Percentiles rank a stretch among this genome's conserved stretches.
phyloP scores from a whole-genome alignment of 805 yeast genomes.

The Barnettozyma sp. region DNA sequence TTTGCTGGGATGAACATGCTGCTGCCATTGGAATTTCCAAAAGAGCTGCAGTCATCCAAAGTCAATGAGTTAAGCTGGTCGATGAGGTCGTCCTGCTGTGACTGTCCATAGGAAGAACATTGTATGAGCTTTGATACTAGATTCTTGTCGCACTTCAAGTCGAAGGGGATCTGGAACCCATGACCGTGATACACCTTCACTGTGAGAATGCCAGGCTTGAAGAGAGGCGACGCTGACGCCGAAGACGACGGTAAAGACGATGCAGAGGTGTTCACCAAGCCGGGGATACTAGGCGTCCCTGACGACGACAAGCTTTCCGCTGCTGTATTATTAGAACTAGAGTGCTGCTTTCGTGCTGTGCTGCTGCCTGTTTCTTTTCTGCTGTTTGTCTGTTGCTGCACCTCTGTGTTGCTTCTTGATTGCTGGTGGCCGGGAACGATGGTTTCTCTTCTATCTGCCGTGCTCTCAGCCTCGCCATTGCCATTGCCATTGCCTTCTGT shows the following conservation, averaged over 20 bases:
- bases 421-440: constrained; percentile 9
- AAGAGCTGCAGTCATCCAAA: constrained; percentile 24
- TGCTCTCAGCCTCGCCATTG: constrained; percentile 3
- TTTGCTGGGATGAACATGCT: constrained; percentile 42
- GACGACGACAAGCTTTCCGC: constrained; percentile 4
- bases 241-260: too few relatives aligned
- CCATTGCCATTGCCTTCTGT: neutral
- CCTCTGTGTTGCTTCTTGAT: neutral
- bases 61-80: constrained; percentile 17
- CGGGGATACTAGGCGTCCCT: too few relatives aligned
- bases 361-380: neutral
- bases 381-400: too few relatives aligned
- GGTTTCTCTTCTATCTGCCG: constrained; percentile 8
- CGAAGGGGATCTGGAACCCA: constrained; percentile 63
- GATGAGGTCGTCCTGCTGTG: constrained; percentile 17
- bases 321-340: too few relatives aligned
- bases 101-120: constrained; percentile 34
- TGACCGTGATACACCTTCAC: constrained; percentile 70
- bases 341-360: neutral
- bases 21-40: neutral
- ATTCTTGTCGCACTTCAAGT: constrained; percentile 56
- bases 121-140: constrained; percentile 59
- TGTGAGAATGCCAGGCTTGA: constrained; percentile 66
- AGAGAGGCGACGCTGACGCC: too few relatives aligned
- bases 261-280: too few relatives aligned